A percentile compares a stretch with the other conserved stretches of the same genome.
Conservation (phyloP, 2,329 filamentous ascomycete genomes). For the Fusarium foetens region DNA sequence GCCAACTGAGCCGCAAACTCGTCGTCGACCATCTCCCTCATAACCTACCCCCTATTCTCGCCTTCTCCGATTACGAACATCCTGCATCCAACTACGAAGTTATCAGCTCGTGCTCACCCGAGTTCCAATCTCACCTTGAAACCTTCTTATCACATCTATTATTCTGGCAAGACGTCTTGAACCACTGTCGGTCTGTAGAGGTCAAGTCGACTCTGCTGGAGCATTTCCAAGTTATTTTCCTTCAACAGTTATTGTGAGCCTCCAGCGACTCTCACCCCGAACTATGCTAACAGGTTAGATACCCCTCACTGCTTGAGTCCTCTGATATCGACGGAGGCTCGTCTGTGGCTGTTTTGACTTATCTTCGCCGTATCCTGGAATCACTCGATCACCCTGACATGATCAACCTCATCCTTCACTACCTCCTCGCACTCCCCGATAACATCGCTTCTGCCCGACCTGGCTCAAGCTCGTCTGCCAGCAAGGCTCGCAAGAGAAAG, state of each 20-base stretch:
- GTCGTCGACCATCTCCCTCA: conserved; percentile 81
- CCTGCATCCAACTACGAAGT: conserved; percentile 75
- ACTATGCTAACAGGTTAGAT: conserved; percentile 61
- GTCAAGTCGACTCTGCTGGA: conserved; percentile 93
- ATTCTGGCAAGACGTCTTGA: conserved; percentile 98
- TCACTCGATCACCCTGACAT: conserved; percentile 93
- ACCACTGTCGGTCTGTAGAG: conserved; percentile 91
- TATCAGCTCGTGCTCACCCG: conserved; percentile 76
- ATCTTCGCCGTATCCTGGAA: conserved; percentile 89
- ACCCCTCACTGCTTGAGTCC: conserved; percentile 94
- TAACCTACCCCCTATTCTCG: conserved; percentile 82
- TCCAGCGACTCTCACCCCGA: background rate
- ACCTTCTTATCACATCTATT: conserved; percentile 94
- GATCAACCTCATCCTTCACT: conserved; percentile 92
- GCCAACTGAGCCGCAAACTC: conserved; percentile 77
- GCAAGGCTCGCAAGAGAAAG: conserved; percentile 81
- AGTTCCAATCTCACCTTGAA: conserved; percentile 87
- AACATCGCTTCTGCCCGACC: conserved; percentile 50
- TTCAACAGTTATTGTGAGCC: conserved; percentile 88
- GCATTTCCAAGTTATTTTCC: conserved; percentile 95
- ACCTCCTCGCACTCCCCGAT: conserved; percentile 85
- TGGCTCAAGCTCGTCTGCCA: conserved; percentile 63
- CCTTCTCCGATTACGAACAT: conserved; percentile 88
- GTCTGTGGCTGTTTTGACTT: conserved; percentile 93
- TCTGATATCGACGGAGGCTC: conserved; percentile 97